Percentiles rank a stretch among this genome's conserved stretches.
phyloP scores from a whole-genome alignment of 805 yeast species.

The Ogataea paradorogensis region DNA sequence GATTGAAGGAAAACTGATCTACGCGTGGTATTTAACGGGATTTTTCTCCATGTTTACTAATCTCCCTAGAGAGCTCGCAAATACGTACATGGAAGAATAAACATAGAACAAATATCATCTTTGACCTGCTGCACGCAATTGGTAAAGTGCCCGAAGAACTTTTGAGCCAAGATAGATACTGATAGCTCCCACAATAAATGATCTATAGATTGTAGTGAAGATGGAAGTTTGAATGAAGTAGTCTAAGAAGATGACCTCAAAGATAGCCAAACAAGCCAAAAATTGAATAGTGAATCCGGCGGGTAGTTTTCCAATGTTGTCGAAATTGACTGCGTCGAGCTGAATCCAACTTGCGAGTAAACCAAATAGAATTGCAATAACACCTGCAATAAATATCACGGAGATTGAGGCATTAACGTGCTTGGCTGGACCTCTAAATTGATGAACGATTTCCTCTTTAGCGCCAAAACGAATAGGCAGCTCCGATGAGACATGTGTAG shows the following conservation, averaged over 20 bases:
- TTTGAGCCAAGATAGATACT: conserved; percentile 63
- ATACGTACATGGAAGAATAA: conserved; percentile 43
- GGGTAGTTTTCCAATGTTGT: conserved; percentile 35
- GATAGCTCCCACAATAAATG: conserved; percentile 48
- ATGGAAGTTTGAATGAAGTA: conserved; percentile 61
- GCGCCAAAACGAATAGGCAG: conserved; percentile 41
- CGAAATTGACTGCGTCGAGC: conserved; percentile 36
- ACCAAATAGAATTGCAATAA: conserved; percentile 39
- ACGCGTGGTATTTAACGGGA: conserved; percentile 53
- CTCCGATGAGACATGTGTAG: conserved; percentile 12
- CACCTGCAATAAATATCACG: conserved; percentile 44
- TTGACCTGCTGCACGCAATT: conserved; percentile 29
- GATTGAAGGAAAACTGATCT: conserved; percentile 81
- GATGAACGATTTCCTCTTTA: conserved; percentile 61
- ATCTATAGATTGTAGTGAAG: conserved; percentile 52
- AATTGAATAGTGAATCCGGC: conserved; percentile 41
- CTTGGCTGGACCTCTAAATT: conserved; percentile 52
- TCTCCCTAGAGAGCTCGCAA: conserved; percentile 54
- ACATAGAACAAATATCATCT: conserved; percentile 10
- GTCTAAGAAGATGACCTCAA: conserved; percentile 52
- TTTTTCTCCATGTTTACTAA: conserved; percentile 29
- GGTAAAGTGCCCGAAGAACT: conserved; percentile 45
- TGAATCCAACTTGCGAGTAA: conserved; percentile 41
- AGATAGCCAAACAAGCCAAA: conserved; percentile 43
- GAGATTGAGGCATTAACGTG: conserved; percentile 55